Percentiles rank a stretch among this genome's conserved stretches.
phyloP scores from a whole-genome alignment of 73 alveolate genomes.

The Paraurostyla sp. region DNA sequence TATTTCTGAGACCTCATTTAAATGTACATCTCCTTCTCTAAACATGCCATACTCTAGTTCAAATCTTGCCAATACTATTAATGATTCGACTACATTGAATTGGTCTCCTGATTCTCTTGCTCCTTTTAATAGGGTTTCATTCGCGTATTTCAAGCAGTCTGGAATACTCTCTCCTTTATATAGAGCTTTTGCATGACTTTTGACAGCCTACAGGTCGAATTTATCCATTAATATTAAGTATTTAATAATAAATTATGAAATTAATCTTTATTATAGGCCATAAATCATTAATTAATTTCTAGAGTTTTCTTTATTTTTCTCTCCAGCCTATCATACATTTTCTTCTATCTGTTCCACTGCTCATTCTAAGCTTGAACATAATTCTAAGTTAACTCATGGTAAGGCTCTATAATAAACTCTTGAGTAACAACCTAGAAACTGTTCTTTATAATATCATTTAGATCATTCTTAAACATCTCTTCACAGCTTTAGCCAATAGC shows the following conservation, averaged over 20 bases:
- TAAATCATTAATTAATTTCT: not conserved
- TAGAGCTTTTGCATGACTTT: not conserved
- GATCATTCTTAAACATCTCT: not conserved
- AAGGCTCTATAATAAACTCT: not conserved
- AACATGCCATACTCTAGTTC: conserved; percentile 24
- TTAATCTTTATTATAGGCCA: not conserved
- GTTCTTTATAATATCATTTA: not conserved
- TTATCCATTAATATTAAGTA: not conserved
- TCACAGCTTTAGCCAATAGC: not conserved
- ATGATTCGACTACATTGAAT: not conserved
- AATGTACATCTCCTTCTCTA: conserved; percentile 5
- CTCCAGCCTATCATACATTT: not conserved
- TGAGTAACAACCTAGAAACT: not conserved
- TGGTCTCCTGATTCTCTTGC: not conserved
- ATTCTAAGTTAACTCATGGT: not conserved
- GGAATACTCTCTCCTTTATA: not conserved
- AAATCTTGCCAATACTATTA: not conserved
- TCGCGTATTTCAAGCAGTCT: not conserved
- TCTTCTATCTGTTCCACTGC: not conserved
- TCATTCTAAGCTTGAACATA: not conserved
- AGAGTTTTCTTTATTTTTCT: not conserved
- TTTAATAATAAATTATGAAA: not conserved
- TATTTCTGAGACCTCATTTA: not conserved
- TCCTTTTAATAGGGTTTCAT: not conserved
- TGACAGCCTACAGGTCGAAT: not conserved